Conservation (phyloP, 1,139 yeast species). For the Geotrichum klebahnii region DNA sequence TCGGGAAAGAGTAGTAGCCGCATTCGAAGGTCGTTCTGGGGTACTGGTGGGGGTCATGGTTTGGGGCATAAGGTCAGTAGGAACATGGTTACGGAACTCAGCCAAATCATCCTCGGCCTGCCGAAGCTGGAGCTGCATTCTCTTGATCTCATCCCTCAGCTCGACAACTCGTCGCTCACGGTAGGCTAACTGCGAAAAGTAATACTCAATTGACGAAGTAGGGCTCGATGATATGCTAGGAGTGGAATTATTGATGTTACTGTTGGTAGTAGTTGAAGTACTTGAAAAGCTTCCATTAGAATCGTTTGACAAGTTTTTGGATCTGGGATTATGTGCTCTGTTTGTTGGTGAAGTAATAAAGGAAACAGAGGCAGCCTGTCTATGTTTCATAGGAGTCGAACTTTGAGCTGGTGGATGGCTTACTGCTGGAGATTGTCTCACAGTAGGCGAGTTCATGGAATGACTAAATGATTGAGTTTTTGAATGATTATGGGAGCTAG, state of each 20-base stretch:
- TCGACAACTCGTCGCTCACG: constrained; percentile 40
- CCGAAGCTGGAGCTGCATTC: constrained; percentile 33
- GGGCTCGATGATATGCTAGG: background rate
- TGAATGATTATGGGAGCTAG: constrained; percentile 12
- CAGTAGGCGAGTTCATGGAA: background rate
- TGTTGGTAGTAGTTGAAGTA: background rate
- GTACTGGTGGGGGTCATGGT: background rate
- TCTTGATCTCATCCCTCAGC: constrained; percentile 36
- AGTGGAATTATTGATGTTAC: background rate
- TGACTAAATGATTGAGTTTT: constrained; percentile 10
- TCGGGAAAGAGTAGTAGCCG: background rate
- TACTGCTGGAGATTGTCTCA: background rate
- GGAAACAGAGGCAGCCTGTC: constrained; percentile 8
- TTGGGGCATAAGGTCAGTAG: constrained; percentile 11
- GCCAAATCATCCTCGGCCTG: constrained; percentile 34
- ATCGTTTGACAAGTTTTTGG: constrained; percentile 9
- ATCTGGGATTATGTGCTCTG: constrained; percentile 1
- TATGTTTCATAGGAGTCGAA: background rate
- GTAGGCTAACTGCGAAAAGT: constrained; percentile 37
- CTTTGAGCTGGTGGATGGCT: background rate
- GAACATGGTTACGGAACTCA: constrained; percentile 15
- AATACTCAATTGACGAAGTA: constrained; percentile 19
- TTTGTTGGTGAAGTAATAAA: background rate
- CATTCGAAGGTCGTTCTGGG: constrained; percentile 1
- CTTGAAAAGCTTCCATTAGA: constrained; percentile 8